Evolutionary conservation across 176 grass and related monocot species (phyloP).

Genomic region (Juncus effusus): DNA sequence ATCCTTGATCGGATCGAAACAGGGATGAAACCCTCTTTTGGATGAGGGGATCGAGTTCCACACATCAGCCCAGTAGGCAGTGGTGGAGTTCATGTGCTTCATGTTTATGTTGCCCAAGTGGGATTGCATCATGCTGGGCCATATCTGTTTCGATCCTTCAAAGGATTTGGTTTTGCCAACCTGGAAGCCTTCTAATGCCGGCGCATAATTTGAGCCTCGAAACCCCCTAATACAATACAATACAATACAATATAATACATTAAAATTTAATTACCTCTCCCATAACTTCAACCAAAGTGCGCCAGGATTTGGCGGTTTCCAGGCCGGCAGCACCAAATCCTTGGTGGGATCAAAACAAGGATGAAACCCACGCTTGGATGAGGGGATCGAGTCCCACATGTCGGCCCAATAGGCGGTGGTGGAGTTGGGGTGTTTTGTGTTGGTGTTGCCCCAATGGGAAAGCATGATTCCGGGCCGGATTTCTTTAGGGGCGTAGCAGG

Average conservation of each 20-base stretch:
- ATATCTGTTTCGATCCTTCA: slow-evolving; percentile 58
- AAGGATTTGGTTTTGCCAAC: too few relatives aligned
- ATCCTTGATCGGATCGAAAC: slow-evolving; percentile 90
- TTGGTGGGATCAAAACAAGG: slow-evolving; percentile 89
- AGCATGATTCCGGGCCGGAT: slow-evolving; percentile 98
- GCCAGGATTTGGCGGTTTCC: slow-evolving; percentile 77
- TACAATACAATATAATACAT: too few relatives aligned
- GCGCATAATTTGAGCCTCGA: too few relatives aligned
- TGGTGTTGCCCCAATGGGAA: slow-evolving; percentile 97
- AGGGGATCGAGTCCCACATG: slow-evolving; percentile 85
- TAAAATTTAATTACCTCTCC: slow-evolving; percentile 46
- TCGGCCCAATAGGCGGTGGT: slow-evolving; percentile 90
- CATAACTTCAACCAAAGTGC: slow-evolving; percentile 87
- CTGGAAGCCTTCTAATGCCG: too few relatives aligned
- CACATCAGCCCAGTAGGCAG: slow-evolving; percentile 82
- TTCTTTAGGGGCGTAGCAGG: slow-evolving; percentile 93
- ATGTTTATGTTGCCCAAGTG: slow-evolving; percentile 96
- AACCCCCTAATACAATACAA: too few relatives aligned
- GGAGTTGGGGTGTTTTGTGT: slow-evolving; percentile 79
- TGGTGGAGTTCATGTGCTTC: slow-evolving; percentile 85
- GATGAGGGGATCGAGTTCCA: slow-evolving; percentile 81
- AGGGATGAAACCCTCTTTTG: slow-evolving; percentile 79
- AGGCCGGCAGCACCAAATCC: slow-evolving; percentile 89
- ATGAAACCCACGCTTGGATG: slow-evolving; percentile 65
- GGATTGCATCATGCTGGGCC: slow-evolving; percentile 94